phyloP scores from a whole-genome alignment of 2,329 filamentous ascomycete genomes.

The Aspergillus texensis region DNA sequence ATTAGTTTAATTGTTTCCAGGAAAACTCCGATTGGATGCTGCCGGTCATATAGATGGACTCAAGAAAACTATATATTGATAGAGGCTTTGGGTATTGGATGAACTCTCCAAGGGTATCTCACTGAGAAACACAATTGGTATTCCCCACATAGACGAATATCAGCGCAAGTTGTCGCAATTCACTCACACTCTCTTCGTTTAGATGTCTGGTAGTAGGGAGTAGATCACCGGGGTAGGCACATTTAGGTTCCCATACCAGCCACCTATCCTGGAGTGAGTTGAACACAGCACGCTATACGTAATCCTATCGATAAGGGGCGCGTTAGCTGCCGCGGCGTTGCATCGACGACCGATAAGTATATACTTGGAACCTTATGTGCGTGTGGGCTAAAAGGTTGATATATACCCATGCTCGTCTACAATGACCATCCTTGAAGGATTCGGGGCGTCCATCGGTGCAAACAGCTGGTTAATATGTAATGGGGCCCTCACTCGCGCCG shows the following conservation, averaged over 20 bases:
- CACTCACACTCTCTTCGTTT: background rate
- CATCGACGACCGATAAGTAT: background rate
- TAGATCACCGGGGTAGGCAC: background rate
- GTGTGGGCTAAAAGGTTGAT: background rate
- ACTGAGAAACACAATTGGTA: background rate
- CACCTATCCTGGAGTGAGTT: background rate
- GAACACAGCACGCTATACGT: conserved; percentile 3
- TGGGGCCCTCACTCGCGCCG: conserved; percentile 2
- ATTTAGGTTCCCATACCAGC: background rate
- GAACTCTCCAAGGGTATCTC: background rate
- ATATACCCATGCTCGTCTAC: background rate
- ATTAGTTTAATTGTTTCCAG: background rate
- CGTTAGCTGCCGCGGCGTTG: background rate
- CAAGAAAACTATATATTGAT: background rate
- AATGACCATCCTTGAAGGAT: background rate
- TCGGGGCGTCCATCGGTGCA: background rate
- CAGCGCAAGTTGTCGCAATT: background rate
- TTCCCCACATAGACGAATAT: background rate
- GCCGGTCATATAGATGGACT: background rate
- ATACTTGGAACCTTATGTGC: background rate
- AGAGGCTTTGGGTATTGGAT: background rate
- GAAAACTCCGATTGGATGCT: background rate
- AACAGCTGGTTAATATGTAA: background rate
- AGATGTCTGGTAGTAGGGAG: background rate
- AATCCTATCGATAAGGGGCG: background rate